phyloP scores from a whole-genome alignment of 2,329 filamentous ascomycete genomes.

The Camillea tinctor region DNA sequence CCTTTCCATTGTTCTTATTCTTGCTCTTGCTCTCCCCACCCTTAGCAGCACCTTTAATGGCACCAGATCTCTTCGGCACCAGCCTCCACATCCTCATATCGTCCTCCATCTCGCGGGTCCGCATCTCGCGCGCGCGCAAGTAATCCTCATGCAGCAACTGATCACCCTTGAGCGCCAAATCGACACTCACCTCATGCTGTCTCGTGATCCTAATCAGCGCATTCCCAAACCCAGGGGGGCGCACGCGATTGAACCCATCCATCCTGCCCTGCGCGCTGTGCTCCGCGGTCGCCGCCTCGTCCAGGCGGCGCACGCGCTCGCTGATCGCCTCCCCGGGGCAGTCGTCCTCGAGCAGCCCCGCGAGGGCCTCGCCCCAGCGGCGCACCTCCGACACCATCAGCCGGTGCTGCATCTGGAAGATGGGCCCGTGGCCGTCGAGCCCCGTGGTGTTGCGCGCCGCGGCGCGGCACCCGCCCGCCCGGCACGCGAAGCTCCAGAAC shows the following conservation, averaged over 20 bases:
- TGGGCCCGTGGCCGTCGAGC: constrained; percentile 18
- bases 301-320: background rate
- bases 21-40: no score
- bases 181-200: constrained; percentile 6
- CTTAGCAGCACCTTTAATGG: no score
- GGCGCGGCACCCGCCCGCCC: constrained; percentile 3
- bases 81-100: no score
- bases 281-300: background rate
- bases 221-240: background rate
- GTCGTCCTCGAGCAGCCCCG: constrained; percentile 13
- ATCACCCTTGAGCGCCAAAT: background rate
- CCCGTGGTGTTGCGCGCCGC: constrained; percentile 16
- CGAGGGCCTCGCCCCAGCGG: constrained; percentile 12
- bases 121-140: background rate
- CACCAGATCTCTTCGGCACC: no score
- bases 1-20: no score
- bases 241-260: background rate
- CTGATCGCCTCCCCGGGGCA: constrained; percentile 16
- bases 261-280: background rate
- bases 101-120: no score
- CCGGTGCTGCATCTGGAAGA: constrained; percentile 22
- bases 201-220: constrained; percentile 2
- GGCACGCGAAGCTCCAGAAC: constrained; percentile 12
- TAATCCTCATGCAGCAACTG: constrained; percentile 4
- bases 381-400: constrained; percentile 20